Evolutionary conservation across 176 grass and related monocot genomes (phyloP).

Genomic region (Miscanthus lutarioriparius): DNA sequence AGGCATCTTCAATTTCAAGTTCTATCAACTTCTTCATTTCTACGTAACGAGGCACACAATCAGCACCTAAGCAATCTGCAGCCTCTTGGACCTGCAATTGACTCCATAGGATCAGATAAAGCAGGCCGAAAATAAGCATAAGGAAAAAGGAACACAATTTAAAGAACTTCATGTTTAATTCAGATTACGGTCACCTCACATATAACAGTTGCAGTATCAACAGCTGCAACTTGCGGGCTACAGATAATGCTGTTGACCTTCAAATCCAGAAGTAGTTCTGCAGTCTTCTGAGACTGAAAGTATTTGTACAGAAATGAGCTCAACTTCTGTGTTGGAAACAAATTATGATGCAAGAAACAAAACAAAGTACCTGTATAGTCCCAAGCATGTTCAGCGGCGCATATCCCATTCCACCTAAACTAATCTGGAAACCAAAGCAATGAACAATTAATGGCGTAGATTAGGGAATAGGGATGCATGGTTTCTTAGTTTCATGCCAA

Average conservation of each 20-base stretch:
- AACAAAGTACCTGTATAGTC: conserved; percentile 71
- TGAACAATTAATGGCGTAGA: background rate
- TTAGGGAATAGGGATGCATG: too few relatives aligned
- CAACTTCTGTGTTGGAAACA: conserved; percentile 11
- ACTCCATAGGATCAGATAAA: background rate
- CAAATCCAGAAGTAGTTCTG: conserved; percentile 80
- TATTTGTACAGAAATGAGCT: conserved; percentile 17
- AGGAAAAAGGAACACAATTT: background rate
- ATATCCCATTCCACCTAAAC: conserved; percentile 60
- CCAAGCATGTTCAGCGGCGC: conserved; percentile 95
- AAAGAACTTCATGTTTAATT: background rate
- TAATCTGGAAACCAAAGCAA: conserved; percentile 53
- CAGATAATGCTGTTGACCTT: conserved; percentile 65
- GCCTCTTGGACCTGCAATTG: conserved; percentile 81
- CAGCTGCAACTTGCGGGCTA: conserved; percentile 78
- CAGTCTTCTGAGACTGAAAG: conserved; percentile 88
- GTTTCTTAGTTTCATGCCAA: background rate
- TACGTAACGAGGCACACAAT: conserved; percentile 78
- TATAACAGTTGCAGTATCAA: conserved; percentile 77
- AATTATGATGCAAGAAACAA: background rate
- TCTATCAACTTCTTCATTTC: conserved; percentile 76
- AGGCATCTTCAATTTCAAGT: conserved; percentile 69
- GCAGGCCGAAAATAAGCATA: background rate
- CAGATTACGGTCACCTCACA: conserved; percentile 61
- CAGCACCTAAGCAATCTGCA: conserved; percentile 87